Conservation (phyloP, 2,329 filamentous ascomycete genomes). For the Epicoccum sorghinum region DNA sequence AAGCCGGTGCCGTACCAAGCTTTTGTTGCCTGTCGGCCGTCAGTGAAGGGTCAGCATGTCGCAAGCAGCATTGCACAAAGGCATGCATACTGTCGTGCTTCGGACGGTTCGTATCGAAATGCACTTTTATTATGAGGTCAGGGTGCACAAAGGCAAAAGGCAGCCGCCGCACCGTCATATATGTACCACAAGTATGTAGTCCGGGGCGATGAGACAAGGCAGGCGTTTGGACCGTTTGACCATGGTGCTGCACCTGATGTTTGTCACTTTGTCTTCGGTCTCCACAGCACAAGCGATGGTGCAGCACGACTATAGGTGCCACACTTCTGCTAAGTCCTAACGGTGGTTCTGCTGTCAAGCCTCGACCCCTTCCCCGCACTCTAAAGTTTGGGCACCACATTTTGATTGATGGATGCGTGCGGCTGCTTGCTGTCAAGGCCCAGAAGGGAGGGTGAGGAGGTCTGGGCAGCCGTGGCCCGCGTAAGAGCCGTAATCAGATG, state of each 20-base stretch:
- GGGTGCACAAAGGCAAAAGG: slow-evolving; percentile 1
- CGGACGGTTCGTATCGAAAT: slow-evolving; percentile 1
- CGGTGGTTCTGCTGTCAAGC: slow-evolving; percentile 16
- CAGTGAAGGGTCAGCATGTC: neutral
- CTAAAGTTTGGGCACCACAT: slow-evolving; percentile 9
- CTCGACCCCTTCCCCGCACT: slow-evolving; percentile 17
- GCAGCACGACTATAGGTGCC: slow-evolving; percentile 9
- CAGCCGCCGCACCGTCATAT: slow-evolving; percentile 7
- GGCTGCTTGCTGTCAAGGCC: slow-evolving; percentile 23
- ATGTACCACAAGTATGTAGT: slow-evolving; percentile 4
- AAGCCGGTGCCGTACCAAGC: slow-evolving; percentile 7
- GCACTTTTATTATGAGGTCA: neutral
- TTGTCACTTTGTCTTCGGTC: slow-evolving; percentile 1
- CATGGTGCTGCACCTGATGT: neutral
- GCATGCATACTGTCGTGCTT: slow-evolving; percentile 6
- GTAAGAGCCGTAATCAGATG: neutral
- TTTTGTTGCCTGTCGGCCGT: slow-evolving; percentile 1
- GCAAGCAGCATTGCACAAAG: neutral
- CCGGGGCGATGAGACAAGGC: slow-evolving; percentile 1
- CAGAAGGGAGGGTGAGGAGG: neutral
- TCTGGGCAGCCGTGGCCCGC: neutral
- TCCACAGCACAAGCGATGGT: slow-evolving; percentile 4
- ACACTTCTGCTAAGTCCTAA: neutral
- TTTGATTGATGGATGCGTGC: slow-evolving; percentile 15
- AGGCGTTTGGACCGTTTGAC: neutral